A percentile compares a stretch with the other conserved stretches of the same genome.
These are phyloP conservation scores for Fusarium armeniacum DNA, from an alignment of 2,329 filamentous ascomycete species.

Conservation along the genomic window DNA sequence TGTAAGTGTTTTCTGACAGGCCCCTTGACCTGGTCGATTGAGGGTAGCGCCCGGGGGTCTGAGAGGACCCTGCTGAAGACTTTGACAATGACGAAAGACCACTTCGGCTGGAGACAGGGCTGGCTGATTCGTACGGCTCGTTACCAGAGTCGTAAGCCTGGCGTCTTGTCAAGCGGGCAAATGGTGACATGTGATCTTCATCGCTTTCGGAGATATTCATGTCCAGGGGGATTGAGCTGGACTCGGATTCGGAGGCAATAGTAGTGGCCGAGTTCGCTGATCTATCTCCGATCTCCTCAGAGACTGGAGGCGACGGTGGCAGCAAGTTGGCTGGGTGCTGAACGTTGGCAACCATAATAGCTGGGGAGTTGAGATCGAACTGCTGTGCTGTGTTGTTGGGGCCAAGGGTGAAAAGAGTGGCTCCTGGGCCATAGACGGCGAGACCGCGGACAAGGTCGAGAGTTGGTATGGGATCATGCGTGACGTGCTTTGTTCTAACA, in stretches of 20 bases:
- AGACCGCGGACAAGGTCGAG: constrained; percentile 84
- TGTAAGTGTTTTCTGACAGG: constrained; percentile 75
- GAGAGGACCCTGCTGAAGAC: constrained; percentile 70
- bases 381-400: constrained; percentile 92
- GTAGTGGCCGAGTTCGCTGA: constrained; percentile 62
- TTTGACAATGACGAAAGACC: constrained; percentile 71
- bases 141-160: constrained; percentile 73
- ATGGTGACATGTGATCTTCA: constrained; percentile 80
- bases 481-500: constrained; percentile 97
- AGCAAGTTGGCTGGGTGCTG: constrained; percentile 86
- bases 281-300: constrained; percentile 76
- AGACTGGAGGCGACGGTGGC: constrained; percentile 86
- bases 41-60: constrained; percentile 64
- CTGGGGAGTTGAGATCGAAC: constrained; percentile 89
- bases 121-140: constrained; percentile 73
- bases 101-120: constrained; percentile 74
- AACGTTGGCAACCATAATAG: constrained; percentile 85
- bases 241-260: constrained; percentile 67
- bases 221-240: constrained; percentile 68
- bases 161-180: constrained; percentile 81
- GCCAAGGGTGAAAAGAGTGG: constrained; percentile 91
- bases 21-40: constrained; percentile 67
- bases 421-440: constrained; percentile 89
- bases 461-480: constrained; percentile 88
- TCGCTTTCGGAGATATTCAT: constrained; percentile 79